Evolutionary conservation across 1,139 yeast genomes (phyloP).

Genomic region (Protomyces inundatus): DNA sequence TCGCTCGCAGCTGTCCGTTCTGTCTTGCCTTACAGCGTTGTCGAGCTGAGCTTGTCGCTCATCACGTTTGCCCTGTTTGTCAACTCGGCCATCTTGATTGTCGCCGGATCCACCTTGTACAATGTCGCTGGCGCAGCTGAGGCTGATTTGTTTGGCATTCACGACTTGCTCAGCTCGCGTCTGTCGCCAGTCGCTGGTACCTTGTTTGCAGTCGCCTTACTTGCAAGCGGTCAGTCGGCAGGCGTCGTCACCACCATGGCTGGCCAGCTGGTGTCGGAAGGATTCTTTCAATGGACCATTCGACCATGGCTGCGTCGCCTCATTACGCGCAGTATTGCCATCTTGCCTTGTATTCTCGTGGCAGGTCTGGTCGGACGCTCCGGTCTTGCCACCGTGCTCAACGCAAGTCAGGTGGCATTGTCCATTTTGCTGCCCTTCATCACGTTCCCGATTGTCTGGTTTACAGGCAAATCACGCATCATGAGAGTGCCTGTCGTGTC

Average conservation of each 20-base stretch:
- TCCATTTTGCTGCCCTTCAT: constrained; percentile 82
- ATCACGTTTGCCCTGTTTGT: constrained; percentile 80
- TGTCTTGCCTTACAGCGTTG: constrained; percentile 65
- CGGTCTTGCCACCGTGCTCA: constrained; percentile 75
- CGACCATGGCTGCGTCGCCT: constrained; percentile 83
- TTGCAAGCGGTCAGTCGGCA: constrained; percentile 96
- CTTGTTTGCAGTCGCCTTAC: constrained; percentile 82
- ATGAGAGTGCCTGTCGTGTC: constrained; percentile 56
- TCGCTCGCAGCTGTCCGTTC: constrained; percentile 65
- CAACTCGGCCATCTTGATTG: constrained; percentile 75
- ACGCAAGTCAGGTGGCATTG: constrained; percentile 81
- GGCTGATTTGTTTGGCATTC: constrained; percentile 84
- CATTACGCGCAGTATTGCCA: constrained; percentile 76
- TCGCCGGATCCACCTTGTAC: constrained; percentile 75
- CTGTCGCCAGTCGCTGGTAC: constrained; percentile 89
- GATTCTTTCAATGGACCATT: constrained; percentile 77
- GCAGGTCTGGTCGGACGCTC: constrained; percentile 74
- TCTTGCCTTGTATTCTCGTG: constrained; percentile 79
- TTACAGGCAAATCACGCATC: constrained; percentile 65
- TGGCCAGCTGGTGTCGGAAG: constrained; percentile 95
- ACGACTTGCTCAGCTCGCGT: constrained; percentile 63
- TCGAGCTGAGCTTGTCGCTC: constrained; percentile 68
- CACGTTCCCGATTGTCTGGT: constrained; percentile 80
- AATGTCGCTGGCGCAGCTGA: constrained; percentile 66
- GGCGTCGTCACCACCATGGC: constrained; percentile 97